Evolutionary conservation across 805 yeast genomes (phyloP).

Genomic region (Hemisphaericaspora nanyangensis): DNA sequence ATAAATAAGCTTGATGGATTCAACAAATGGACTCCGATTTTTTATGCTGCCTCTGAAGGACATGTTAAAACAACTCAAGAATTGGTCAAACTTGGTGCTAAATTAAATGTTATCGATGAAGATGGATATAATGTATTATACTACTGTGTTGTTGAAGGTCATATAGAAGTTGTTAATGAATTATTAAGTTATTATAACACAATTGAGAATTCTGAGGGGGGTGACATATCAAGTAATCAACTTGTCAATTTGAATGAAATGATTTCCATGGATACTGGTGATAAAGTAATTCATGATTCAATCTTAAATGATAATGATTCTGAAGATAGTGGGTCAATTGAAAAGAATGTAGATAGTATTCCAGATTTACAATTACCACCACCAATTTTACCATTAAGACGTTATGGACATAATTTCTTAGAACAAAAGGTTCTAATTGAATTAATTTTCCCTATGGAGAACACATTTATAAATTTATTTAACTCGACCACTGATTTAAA

Average conservation of each 20-base stretch:
- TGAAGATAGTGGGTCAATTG: conserved; percentile 35
- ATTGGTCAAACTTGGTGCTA: conserved; percentile 71
- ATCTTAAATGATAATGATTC: conserved; percentile 16
- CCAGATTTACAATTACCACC: conserved; percentile 94
- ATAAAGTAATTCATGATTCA: not conserved
- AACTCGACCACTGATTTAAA: conserved; percentile 40
- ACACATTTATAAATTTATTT: conserved; percentile 44
- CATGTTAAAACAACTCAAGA: conserved; percentile 66
- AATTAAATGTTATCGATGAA: conserved; percentile 65
- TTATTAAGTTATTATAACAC: conserved; percentile 41
- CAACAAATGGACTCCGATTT: conserved; percentile 91
- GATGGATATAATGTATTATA: conserved; percentile 77
- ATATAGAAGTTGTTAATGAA: conserved; percentile 72
- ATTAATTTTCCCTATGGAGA: conserved; percentile 54
- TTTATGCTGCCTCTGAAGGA: conserved; percentile 87
- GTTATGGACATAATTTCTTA: conserved; percentile 93
- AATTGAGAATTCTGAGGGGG: not conserved
- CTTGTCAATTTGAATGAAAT: no score
- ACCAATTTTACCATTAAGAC: conserved; percentile 87
- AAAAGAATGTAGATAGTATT: conserved; percentile 58
- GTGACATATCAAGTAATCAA: no score
- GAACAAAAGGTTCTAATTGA: conserved; percentile 87
- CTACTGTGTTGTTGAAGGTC: conserved; percentile 94
- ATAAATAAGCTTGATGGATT: conserved; percentile 78
- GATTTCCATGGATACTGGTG: not conserved